Conservation (phyloP, 106 monocot genomes). For the Hemerocallis citrina region DNA sequence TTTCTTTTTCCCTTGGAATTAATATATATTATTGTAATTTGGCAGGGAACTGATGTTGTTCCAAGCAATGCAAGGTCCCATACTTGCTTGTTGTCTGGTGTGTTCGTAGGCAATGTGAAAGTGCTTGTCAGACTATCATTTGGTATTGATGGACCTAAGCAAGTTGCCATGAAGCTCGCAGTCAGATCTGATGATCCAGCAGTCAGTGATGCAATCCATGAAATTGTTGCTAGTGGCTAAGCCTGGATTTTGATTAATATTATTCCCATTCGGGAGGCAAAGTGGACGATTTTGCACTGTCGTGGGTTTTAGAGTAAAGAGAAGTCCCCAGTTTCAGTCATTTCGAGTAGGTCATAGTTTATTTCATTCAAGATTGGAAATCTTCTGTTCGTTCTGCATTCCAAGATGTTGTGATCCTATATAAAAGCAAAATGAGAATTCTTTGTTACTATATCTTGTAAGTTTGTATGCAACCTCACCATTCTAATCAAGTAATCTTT, state of each 20-base stretch:
- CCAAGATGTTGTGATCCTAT: neutral
- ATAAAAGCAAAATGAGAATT: neutral
- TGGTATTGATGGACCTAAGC: conserved; percentile 79
- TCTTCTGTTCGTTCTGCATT: neutral
- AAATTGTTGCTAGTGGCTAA: conserved; percentile 74
- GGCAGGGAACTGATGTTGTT: conserved; percentile 83
- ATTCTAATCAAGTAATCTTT: neutral
- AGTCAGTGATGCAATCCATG: conserved; percentile 82
- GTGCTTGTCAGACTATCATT: conserved; percentile 83
- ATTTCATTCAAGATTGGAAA: neutral
- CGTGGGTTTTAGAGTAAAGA: neutral
- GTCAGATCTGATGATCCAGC: conserved; percentile 82
- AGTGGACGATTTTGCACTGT: neutral
- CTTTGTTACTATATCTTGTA: neutral
- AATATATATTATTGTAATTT: neutral
- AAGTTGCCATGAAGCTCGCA: conserved; percentile 96
- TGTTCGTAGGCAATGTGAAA: conserved; percentile 83
- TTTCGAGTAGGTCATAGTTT: neutral
- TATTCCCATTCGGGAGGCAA: neutral
- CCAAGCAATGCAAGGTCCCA: conserved; percentile 88
- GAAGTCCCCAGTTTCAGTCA: neutral
- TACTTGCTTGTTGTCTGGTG: conserved; percentile 80
- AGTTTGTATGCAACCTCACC: neutral
- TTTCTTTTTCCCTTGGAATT: too few relatives aligned
- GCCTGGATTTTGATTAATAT: neutral